These are phyloP conservation scores for Chrysoporthe puriensis DNA, from an alignment of 2,329 filamentous ascomycete genomes.

Conservation along the genomic window DNA sequence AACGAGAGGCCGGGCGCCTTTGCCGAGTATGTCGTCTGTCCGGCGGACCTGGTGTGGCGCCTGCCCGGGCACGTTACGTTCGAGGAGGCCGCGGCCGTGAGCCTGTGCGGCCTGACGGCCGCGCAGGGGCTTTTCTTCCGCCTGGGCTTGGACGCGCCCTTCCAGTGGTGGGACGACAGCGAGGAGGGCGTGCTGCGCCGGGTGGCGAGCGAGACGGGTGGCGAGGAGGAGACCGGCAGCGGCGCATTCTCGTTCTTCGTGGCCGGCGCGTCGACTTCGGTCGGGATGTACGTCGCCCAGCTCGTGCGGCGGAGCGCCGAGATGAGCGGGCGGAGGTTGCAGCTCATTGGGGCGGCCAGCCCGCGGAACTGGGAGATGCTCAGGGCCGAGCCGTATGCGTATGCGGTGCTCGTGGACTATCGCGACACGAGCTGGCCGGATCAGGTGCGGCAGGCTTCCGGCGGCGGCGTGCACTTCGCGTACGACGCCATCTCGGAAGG, in stretches of 20 bases:
- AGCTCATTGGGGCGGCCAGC: constrained; percentile 39
- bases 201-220: constrained; percentile 3
- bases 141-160: constrained; percentile 41
- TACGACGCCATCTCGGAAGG: constrained; percentile 47
- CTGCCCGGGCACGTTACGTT: constrained; percentile 38
- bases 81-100: constrained; percentile 45
- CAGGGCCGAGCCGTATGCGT: constrained; percentile 40
- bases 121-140: constrained; percentile 46
- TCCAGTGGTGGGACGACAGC: constrained; percentile 32
- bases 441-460: constrained; percentile 35
- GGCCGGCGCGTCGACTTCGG: constrained; percentile 40
- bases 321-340: constrained; percentile 25
- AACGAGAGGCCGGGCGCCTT: constrained; percentile 50
- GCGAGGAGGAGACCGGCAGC: not conserved
- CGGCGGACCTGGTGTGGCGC: constrained; percentile 44
- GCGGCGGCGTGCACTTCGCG: constrained; percentile 40
- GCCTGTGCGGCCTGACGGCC: constrained; percentile 47
- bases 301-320: constrained; percentile 31
- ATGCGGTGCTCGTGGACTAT: constrained; percentile 45
- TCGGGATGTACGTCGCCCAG: constrained; percentile 40
- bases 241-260: constrained; percentile 33
- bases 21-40: constrained; percentile 43
- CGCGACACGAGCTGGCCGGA: constrained; percentile 39
- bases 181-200: constrained; percentile 23
- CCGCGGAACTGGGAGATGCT: constrained; percentile 34